These are phyloP conservation scores for Pseudogymnoascus sp. DNA, from an alignment of 2,329 filamentous ascomycete species.

Conservation along the genomic window DNA sequence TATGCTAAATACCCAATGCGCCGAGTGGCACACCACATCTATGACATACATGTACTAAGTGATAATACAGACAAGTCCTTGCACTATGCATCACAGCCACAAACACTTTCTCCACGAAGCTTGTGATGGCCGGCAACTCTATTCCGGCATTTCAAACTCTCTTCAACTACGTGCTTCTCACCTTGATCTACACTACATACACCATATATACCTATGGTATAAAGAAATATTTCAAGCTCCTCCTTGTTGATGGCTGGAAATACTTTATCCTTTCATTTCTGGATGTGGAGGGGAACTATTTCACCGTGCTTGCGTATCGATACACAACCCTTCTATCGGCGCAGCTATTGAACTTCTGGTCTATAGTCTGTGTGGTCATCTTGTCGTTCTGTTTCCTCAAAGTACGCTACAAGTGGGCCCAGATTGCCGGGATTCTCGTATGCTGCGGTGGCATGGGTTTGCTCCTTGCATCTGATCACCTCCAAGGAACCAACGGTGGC, in stretches of 20 bases:
- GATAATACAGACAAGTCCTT: slow-evolving; percentile 56
- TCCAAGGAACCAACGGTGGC: slow-evolving; percentile 67
- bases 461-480: slow-evolving; percentile 78
- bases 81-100: slow-evolving; percentile 86
- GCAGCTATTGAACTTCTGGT: slow-evolving; percentile 98
- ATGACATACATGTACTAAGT: slow-evolving; percentile 3
- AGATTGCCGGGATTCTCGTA: slow-evolving; percentile 79
- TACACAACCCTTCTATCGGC: slow-evolving; percentile 88
- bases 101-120: slow-evolving; percentile 79
- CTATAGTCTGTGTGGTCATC: slow-evolving; percentile 84
- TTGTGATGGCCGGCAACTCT: slow-evolving; percentile 58
- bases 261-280: slow-evolving; percentile 88
- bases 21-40: background rate
- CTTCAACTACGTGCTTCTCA: slow-evolving; percentile 86
- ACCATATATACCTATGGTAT: slow-evolving; percentile 74
- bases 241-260: slow-evolving; percentile 75
- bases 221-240: slow-evolving; percentile 56
- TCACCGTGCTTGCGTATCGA: slow-evolving; percentile 87
- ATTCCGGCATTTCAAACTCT: slow-evolving; percentile 94
- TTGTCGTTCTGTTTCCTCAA: slow-evolving; percentile 74
- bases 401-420: slow-evolving; percentile 83
- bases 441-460: slow-evolving; percentile 87
- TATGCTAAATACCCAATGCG: slow-evolving; percentile 31
- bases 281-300: slow-evolving; percentile 97
- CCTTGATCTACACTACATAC: slow-evolving; percentile 70